A percentile compares a stretch with the other conserved stretches of the same genome.
Evolutionary conservation across 106 monocot species (phyloP).

Genomic region (Alisma plantagoaquatica): DNA sequence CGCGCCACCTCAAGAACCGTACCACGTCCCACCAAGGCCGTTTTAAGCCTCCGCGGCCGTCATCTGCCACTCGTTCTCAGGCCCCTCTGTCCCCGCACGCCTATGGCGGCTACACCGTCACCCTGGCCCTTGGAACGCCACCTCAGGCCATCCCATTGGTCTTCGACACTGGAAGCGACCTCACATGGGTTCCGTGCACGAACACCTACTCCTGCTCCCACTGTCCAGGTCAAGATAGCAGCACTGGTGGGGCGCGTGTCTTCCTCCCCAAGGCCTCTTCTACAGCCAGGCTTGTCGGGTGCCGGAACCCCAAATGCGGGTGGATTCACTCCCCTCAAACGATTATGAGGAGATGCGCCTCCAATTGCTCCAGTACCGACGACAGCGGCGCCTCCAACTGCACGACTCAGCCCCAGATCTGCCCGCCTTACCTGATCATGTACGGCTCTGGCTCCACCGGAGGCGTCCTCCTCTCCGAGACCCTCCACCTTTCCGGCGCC

Average conservation of each 20-base stretch:
- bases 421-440: conserved; percentile 62
- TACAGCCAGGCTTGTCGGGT: conserved; percentile 68
- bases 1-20: conserved; percentile 20
- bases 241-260: conserved; percentile 1
- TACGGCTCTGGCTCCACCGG: conserved; percentile 86
- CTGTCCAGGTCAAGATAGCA: conserved; percentile 18
- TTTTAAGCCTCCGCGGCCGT: no score
- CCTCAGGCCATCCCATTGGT: conserved; percentile 30
- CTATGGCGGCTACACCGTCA: conserved; percentile 30
- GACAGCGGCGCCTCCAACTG: conserved; percentile 13
- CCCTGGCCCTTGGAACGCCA: conserved; percentile 24
- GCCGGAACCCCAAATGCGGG: conserved; percentile 63
- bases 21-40: not conserved
- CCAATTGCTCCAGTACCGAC: conserved; percentile 30
- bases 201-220: conserved; percentile 46
- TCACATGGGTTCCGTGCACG: conserved; percentile 81
- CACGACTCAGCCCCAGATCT: conserved; percentile 14
- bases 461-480: conserved; percentile 61
- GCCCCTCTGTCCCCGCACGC: conserved; percentile 15
- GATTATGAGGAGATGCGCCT: no score
- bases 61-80: not conserved
- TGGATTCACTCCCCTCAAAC: conserved; percentile 32
- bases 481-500: conserved; percentile 17
- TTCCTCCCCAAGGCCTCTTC: conserved; percentile 62
- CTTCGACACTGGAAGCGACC: conserved; percentile 69